Base-by-base conservation (phyloP, 1,284 basidiomycete genomes). In the Rhodotorula sp. region DNA sequence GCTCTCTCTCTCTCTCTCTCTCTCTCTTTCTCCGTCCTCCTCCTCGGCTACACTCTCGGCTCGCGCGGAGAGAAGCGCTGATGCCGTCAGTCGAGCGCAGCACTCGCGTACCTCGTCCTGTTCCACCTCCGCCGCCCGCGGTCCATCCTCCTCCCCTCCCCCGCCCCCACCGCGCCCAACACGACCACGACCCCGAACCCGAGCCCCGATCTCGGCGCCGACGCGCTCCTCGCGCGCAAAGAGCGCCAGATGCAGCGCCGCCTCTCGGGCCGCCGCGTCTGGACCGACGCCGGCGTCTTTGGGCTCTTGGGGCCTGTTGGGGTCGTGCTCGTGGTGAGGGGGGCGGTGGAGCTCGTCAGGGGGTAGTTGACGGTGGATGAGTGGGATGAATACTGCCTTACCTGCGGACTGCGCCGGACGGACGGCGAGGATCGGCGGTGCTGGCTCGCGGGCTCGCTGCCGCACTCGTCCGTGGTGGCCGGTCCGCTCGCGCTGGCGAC, bases 211-310 rank as follows among this genome's bases (percentile, higher is more conserved):
- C 73, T 83, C 61, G 88, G 90, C 76, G 63, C 73, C 34, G 80
- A 81, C 60, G 86, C 88, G 63, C 85, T 92, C 37, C 82, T 92
- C 54, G 85, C 89, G 76, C 85, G 89, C 71, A 92, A 92, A 82
- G 90, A 92, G 80, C 84, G 86, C 61, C 86, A 86, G 44, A 81
- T 92, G 67, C 90, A 92, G 80, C 84, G 85, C 66, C 83, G 84
- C 55, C 86, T 90, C 71, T 84, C 88, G 58, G 85, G 85, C 53
- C 85, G 85, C 71, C 84, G 90, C 37, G 81, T 91, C 50, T 78
- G 88, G 2, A 91, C 89, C 88, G 90, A 92, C 80, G 78, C 90
- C 15, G 86, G 86, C 9, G 87, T 89, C 27, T 91, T 90, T 88
- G 78, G 86, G 27, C 76, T 88, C 29, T 80, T 90, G 29, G 72